Conservation (phyloP, 1,284 basidiomycete genomes). For the Malassezia slooffiae region DNA sequence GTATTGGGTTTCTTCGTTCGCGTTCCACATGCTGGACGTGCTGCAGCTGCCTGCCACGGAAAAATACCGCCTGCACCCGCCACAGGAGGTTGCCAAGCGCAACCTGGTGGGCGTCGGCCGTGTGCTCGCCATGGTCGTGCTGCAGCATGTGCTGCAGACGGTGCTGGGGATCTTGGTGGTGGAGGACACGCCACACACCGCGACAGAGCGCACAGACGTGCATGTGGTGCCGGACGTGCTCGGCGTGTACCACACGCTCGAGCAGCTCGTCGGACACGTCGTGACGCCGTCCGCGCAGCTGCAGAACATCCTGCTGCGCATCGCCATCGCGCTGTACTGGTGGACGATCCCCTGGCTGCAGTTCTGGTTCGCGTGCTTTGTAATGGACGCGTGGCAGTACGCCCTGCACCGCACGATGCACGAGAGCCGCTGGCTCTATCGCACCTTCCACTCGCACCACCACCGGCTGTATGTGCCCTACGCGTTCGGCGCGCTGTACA, state of each 20-base stretch:
- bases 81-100: constrained; percentile 62
- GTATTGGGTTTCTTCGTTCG: constrained; percentile 75
- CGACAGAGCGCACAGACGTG: not conserved
- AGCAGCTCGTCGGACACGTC: constrained; percentile 51
- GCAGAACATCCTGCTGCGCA: constrained; percentile 51
- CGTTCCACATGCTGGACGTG: constrained; percentile 70
- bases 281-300: not conserved
- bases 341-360: constrained; percentile 75
- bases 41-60: constrained; percentile 65
- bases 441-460: constrained; percentile 83
- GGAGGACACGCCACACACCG: constrained; percentile 47
- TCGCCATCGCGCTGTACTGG: constrained; percentile 75
- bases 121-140: constrained; percentile 66
- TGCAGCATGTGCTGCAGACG: constrained; percentile 81
- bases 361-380: constrained; percentile 69
- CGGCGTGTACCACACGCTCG: constrained; percentile 24
- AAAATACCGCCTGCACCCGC: constrained; percentile 76
- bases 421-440: constrained; percentile 79
- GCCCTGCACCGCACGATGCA: constrained; percentile 88
- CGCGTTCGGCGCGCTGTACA: constrained; percentile 93
- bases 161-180: constrained; percentile 62
- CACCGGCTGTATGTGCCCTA: constrained; percentile 95
- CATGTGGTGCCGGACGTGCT: constrained; percentile 30
- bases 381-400: constrained; percentile 98
- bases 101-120: constrained; percentile 64